phyloP scores from a whole-genome alignment of 2,329 filamentous ascomycete genomes.

The Hypoxylon sp. region DNA sequence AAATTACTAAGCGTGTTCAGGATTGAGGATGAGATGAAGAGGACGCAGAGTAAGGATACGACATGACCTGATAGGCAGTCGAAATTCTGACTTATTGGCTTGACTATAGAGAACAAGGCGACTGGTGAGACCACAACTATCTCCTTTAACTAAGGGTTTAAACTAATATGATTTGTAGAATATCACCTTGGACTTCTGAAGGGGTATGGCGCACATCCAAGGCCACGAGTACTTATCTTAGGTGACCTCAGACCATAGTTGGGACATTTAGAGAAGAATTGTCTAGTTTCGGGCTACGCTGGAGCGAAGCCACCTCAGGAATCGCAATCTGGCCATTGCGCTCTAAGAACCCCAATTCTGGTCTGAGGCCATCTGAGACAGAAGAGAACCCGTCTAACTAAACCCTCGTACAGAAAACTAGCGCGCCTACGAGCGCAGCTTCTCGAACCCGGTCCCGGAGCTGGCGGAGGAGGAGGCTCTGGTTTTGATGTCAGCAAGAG shows the following conservation, averaged over 20 bases:
- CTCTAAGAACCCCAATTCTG: no score
- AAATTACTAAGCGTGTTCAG: slow-evolving; percentile 63
- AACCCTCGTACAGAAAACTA: slow-evolving; percentile 78
- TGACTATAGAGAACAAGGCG: slow-evolving; percentile 89
- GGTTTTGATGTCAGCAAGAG: slow-evolving; percentile 97
- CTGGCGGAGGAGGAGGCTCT: slow-evolving; percentile 80
- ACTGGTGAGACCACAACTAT: slow-evolving; percentile 76
- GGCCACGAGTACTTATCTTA: no score
- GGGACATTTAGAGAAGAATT: no score
- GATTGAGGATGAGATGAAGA: slow-evolving; percentile 99
- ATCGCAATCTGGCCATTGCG: no score
- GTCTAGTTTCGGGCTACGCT: no score
- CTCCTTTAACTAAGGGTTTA: neutral
- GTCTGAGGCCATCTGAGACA: no score
- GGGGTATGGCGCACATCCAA: slow-evolving; percentile 71
- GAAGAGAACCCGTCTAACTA: slow-evolving; percentile 20
- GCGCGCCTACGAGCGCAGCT: slow-evolving; percentile 94
- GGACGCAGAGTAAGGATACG: slow-evolving; percentile 86
- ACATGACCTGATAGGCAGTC: slow-evolving; percentile 2
- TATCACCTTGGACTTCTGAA: slow-evolving; percentile 98
- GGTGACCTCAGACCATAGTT: no score
- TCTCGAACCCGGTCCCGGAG: slow-evolving; percentile 86
- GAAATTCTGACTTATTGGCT: slow-evolving; percentile 42
- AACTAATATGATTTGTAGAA: slow-evolving; percentile 66
- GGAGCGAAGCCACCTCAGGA: no score